Percentiles rank a stretch among this genome's conserved stretches.
These are phyloP conservation scores for Daedalea quercina DNA, from an alignment of 768 basidiomycete species.

Conservation along the genomic window DNA sequence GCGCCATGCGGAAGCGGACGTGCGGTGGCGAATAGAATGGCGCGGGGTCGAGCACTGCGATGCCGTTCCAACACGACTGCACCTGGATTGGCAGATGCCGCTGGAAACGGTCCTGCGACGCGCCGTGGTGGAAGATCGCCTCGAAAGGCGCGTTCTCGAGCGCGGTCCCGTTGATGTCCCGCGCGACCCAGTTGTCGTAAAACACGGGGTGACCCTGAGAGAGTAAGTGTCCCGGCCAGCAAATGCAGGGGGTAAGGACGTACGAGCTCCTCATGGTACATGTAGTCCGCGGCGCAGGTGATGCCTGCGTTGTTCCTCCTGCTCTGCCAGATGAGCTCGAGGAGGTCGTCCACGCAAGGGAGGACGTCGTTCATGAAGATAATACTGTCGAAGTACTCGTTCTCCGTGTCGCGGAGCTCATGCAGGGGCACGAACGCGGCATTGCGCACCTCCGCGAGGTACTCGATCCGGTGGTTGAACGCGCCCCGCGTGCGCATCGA, in stretches of 20 bases:
- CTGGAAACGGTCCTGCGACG: constrained; percentile 78
- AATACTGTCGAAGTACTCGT: constrained; percentile 94
- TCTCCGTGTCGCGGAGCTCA: constrained; percentile 85
- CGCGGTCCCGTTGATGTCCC: constrained; percentile 98
- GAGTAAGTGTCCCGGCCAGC: background rate
- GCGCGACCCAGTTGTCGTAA: constrained; percentile 98
- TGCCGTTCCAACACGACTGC: constrained; percentile 98
- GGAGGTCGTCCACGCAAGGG: constrained; percentile 94
- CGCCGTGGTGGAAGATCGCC: constrained; percentile 79
- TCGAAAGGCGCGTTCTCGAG: constrained; percentile 98
- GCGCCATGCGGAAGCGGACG: constrained; percentile 94
- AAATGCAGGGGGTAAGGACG: constrained; percentile 20
- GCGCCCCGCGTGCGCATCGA: constrained; percentile 89
- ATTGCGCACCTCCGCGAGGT: constrained; percentile 99
- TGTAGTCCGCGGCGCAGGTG: constrained; percentile 97
- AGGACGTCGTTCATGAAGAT: constrained; percentile 99
- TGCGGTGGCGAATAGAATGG: constrained; percentile 91
- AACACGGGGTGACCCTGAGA: constrained; percentile 78
- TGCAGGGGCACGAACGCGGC: constrained; percentile 93
- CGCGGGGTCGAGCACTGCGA: constrained; percentile 91
- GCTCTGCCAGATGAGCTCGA: constrained; percentile 96
- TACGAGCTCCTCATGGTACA: constrained; percentile 95
- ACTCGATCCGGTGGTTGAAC: constrained; percentile 99
- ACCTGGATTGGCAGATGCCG: constrained; percentile 92
- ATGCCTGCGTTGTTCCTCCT: constrained; percentile 93